Evolutionary conservation across 257 asterid genomes (phyloP).

Genomic region (Forsythia suspensa): DNA sequence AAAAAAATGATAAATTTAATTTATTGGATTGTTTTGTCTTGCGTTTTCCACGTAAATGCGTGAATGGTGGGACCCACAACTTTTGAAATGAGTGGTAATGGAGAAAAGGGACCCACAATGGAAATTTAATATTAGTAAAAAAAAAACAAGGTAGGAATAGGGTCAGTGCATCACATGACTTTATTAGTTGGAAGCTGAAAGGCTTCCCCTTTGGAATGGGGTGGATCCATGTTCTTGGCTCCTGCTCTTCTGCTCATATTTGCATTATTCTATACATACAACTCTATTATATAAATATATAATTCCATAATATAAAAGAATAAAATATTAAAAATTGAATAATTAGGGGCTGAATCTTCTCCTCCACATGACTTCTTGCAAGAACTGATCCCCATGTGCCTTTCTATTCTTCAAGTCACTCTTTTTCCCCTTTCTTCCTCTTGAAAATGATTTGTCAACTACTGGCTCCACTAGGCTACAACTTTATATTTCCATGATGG

Average conservation of each 20-base stretch:
- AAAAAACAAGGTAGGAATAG: conserved; percentile 35
- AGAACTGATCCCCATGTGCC: neutral
- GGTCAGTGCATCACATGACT: conserved; percentile 52
- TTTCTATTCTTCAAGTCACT: neutral
- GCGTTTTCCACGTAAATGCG: too few relatives aligned
- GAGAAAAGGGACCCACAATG: conserved; percentile 31
- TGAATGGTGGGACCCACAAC: conserved; percentile 22
- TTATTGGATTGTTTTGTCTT: too few relatives aligned
- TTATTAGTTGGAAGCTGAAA: conserved; percentile 59
- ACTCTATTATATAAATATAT: neutral
- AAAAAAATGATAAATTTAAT: too few relatives aligned
- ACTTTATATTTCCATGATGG: too few relatives aligned
- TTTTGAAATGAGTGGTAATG: conserved; percentile 17
- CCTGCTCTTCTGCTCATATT: conserved; percentile 11
- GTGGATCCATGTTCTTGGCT: conserved; percentile 64
- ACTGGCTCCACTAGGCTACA: neutral
- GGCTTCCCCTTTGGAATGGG: conserved; percentile 46
- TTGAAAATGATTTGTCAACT: conserved; percentile 1
- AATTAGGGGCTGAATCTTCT: neutral
- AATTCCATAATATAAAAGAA: neutral
- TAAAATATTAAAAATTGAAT: neutral
- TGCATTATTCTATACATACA: neutral
- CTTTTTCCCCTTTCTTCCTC: neutral
- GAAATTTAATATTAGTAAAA: conserved; percentile 18
- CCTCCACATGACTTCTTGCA: neutral